Conservation (phyloP, 768 basidiomycete species). For the Lactarius quietus region DNA sequence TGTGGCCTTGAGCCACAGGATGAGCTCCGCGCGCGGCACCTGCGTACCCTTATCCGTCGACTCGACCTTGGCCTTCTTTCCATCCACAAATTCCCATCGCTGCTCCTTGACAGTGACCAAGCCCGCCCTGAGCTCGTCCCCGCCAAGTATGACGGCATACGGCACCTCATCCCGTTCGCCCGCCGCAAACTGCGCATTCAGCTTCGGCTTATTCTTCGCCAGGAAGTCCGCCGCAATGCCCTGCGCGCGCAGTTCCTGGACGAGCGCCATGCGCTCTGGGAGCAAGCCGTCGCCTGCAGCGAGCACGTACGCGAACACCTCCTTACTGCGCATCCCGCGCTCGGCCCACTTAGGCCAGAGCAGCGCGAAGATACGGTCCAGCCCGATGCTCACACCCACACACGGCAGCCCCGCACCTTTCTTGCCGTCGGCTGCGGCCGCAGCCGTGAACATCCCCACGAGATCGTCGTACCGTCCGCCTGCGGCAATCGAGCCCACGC, state of each 20-base stretch:
- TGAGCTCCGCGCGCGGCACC: conserved; percentile 35
- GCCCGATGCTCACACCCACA: conserved; percentile 87
- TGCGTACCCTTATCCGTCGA: conserved; percentile 49
- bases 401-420: conserved; percentile 71
- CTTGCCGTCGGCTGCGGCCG: conserved; percentile 73
- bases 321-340: conserved; percentile 76
- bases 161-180: conserved; percentile 92
- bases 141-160: conserved; percentile 89
- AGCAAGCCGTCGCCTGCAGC: conserved; percentile 86
- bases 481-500: conserved; percentile 98
- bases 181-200: conserved; percentile 80
- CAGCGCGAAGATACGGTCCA: conserved; percentile 91
- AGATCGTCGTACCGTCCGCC: conserved; percentile 96
- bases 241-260: conserved; percentile 73
- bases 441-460: conserved; percentile 86
- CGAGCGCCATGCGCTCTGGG: conserved; percentile 77
- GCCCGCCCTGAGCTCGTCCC: conserved; percentile 79
- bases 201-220: conserved; percentile 89
- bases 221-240: conserved; percentile 96
- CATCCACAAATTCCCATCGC: conserved; percentile 70
- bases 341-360: conserved; percentile 85
- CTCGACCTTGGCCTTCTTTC: conserved; percentile 59
- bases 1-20: conserved; percentile 35
- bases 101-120: conserved; percentile 92
- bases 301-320: conserved; percentile 93